These are phyloP conservation scores for Phaffia australis DNA, from an alignment of 768 basidiomycete genomes.

Conservation along the genomic window DNA sequence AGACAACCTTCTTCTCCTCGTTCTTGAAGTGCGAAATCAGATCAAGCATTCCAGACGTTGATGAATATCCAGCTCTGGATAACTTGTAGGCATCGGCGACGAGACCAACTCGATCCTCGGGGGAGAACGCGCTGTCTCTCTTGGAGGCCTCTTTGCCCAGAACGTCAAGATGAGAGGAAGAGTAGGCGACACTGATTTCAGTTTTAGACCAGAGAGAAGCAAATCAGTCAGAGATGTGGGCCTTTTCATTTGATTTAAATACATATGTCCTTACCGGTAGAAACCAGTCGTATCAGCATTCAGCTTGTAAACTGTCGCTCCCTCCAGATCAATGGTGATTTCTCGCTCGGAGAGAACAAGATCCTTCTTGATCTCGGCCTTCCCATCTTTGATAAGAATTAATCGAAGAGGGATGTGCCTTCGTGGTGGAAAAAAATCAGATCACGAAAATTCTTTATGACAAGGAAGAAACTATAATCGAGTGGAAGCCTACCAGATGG, in stretches of 20 bases:
- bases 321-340: slow-evolving; percentile 51
- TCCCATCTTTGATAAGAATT: slow-evolving; percentile 52
- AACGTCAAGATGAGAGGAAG: slow-evolving; percentile 60
- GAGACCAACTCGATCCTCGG: slow-evolving; percentile 81
- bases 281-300: slow-evolving; percentile 55
- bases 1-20: slow-evolving; percentile 7
- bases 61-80: slow-evolving; percentile 65
- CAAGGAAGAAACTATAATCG: neutral
- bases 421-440: neutral
- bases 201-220: no score
- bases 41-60: slow-evolving; percentile 64
- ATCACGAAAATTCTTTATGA: no score
- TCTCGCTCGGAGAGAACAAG: slow-evolving; percentile 60
- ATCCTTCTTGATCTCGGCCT: slow-evolving; percentile 50
- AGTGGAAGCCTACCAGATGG: slow-evolving; percentile 53
- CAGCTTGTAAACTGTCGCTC: slow-evolving; percentile 69
- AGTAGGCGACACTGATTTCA: slow-evolving; percentile 64
- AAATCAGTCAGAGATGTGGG: no score
- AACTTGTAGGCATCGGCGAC: slow-evolving; percentile 72
- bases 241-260: no score
- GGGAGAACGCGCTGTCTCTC: slow-evolving; percentile 52
- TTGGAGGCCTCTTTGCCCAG: slow-evolving; percentile 73
- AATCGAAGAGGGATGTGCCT: slow-evolving; percentile 76
- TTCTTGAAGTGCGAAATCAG: slow-evolving; percentile 54
- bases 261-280: no score